Conservation (phyloP, 495 filamentous ascomycete species). For the Annulohypoxylon moriforme region DNA sequence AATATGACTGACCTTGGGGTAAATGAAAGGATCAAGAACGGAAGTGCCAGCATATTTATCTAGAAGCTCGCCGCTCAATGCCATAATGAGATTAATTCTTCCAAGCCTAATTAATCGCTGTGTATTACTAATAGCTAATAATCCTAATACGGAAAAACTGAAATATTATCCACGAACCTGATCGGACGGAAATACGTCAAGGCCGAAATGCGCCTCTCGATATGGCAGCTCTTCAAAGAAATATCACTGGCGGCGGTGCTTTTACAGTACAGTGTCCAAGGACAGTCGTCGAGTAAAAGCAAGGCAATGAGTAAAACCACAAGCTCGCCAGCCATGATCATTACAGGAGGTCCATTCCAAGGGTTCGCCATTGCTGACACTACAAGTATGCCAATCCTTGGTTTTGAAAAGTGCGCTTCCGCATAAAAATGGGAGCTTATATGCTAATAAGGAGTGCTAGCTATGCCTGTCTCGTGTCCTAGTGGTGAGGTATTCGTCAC, state of each 20-base stretch:
- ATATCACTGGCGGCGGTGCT: conserved; percentile 11
- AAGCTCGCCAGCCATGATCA: conserved; percentile 1
- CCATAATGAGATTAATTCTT: not conserved
- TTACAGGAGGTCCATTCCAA: conserved; percentile 27
- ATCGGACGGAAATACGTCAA: not conserved
- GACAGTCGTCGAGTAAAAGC: conserved; percentile 12
- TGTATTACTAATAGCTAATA: not conserved
- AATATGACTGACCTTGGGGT: not conserved
- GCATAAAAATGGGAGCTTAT: not conserved
- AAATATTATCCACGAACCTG: not conserved
- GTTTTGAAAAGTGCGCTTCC: not conserved
- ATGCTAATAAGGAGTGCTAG: conserved; percentile 9
- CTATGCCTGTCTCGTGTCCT: conserved; percentile 25
- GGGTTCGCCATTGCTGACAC: conserved; percentile 12
- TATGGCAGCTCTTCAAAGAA: conserved; percentile 3
- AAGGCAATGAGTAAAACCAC: not conserved
- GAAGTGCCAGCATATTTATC: conserved; percentile 6
- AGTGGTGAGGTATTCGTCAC: conserved; percentile 29
- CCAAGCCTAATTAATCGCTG: not conserved
- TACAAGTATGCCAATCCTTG: conserved; percentile 19
- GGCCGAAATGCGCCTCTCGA: not conserved
- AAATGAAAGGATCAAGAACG: conserved; percentile 1
- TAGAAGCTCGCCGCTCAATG: not conserved
- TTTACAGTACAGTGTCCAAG: conserved; percentile 2
- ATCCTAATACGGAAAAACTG: not conserved